phyloP scores from a whole-genome alignment of 176 grass and related monocot genomes.

The Cocos nucifera region DNA sequence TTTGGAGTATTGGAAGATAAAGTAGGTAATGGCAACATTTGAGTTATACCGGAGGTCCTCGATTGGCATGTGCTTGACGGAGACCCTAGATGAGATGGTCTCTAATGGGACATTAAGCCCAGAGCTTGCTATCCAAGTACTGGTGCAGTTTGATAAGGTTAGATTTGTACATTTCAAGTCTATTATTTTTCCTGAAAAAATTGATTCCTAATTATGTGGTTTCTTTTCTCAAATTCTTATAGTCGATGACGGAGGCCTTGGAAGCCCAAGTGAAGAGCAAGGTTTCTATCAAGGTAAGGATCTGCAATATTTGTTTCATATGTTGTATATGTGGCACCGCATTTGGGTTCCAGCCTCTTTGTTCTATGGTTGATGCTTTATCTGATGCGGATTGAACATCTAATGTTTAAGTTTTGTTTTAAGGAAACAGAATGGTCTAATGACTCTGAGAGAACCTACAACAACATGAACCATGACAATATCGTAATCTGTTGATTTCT shows the following conservation, averaged over 20 bases:
- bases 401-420: too few relatives aligned
- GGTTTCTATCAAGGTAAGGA: conserved; percentile 55
- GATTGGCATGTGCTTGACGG: conserved; percentile 69
- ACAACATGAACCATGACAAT: too few relatives aligned
- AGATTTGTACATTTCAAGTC: neutral
- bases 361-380: too few relatives aligned
- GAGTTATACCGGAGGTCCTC: conserved; percentile 69
- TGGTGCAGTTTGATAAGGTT: conserved; percentile 91
- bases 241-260: conserved; percentile 72
- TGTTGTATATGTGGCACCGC: too few relatives aligned
- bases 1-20: too few relatives aligned
- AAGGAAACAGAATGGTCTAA: too few relatives aligned
- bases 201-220: neutral
- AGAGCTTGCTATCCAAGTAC: conserved; percentile 76
- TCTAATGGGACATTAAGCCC: conserved; percentile 43
- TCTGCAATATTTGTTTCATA: neutral
- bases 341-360: too few relatives aligned
- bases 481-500: too few relatives aligned
- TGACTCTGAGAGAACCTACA: too few relatives aligned
- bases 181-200: too few relatives aligned
- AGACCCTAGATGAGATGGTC: conserved; percentile 78
- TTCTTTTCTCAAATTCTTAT: conserved; percentile 21
- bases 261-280: conserved; percentile 72
- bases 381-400: too few relatives aligned
- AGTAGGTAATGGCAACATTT: conserved; percentile 51